Evolutionary conservation across 805 yeast genomes (phyloP).

Genomic region (Candida saitoana): DNA sequence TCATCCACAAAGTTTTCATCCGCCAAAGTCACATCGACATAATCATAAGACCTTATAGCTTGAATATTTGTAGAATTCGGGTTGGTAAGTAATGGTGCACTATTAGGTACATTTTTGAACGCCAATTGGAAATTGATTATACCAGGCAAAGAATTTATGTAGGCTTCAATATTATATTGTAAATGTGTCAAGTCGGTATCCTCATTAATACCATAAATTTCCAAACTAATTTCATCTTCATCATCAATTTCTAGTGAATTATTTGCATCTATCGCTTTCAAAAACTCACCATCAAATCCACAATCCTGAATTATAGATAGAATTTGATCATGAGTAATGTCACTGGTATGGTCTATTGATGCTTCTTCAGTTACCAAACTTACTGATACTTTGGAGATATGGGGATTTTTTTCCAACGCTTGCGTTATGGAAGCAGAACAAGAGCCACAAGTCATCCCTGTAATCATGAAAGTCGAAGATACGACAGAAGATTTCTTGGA

Average conservation of each 20-base stretch:
- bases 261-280: background rate
- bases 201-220: slow-evolving; percentile 29
- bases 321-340: slow-evolving; percentile 33
- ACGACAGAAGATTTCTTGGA: slow-evolving; percentile 1
- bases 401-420: slow-evolving; percentile 46
- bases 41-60: slow-evolving; percentile 15
- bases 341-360: slow-evolving; percentile 43
- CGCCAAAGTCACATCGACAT: slow-evolving; percentile 10
- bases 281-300: slow-evolving; percentile 30
- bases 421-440: slow-evolving; percentile 67
- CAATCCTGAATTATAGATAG: slow-evolving; percentile 60
- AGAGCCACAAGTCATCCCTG: slow-evolving; percentile 92
- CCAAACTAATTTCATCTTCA: slow-evolving; percentile 27
- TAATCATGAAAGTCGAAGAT: slow-evolving; percentile 24
- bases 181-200: slow-evolving; percentile 23
- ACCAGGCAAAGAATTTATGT: slow-evolving; percentile 29
- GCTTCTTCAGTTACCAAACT: slow-evolving; percentile 79
- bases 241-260: slow-evolving; percentile 10
- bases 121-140: slow-evolving; percentile 22
- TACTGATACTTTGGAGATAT: slow-evolving; percentile 55
- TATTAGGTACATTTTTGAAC: slow-evolving; percentile 12
- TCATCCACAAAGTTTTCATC: slow-evolving; percentile 23
- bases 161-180: slow-evolving; percentile 40
- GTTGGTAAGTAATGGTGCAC: slow-evolving; percentile 11
- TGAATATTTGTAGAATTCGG: slow-evolving; percentile 13